A percentile compares a stretch with the other conserved stretches of the same genome.
Conservation (phyloP, 2,329 filamentous ascomycete genomes). For the Ceratocystis lukuohia region DNA sequence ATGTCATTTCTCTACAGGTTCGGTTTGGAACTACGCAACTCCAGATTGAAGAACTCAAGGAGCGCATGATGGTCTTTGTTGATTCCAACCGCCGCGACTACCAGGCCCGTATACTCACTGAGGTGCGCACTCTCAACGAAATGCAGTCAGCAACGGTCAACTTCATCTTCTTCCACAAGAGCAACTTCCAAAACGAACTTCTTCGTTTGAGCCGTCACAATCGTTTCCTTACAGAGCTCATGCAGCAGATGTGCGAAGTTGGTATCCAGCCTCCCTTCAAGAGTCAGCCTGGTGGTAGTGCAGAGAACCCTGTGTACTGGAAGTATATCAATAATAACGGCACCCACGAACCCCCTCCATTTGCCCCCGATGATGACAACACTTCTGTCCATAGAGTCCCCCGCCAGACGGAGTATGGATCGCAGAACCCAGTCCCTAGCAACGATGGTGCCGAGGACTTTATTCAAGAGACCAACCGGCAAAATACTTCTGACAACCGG, state of each 20-base stretch:
- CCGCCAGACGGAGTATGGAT: constrained; percentile 8
- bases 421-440: not conserved
- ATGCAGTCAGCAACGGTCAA: constrained; percentile 80
- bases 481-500: constrained; percentile 9
- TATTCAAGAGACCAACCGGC: not conserved
- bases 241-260: constrained; percentile 69
- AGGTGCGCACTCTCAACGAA: constrained; percentile 65
- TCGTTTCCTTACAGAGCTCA: constrained; percentile 85
- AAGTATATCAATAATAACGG: constrained; percentile 22
- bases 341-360: not conserved
- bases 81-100: constrained; percentile 78
- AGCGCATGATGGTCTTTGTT: constrained; percentile 71
- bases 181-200: constrained; percentile 89
- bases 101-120: constrained; percentile 72
- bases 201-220: constrained; percentile 81
- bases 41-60: constrained; percentile 70
- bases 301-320: constrained; percentile 52
- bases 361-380: constrained; percentile 10
- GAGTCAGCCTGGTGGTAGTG: constrained; percentile 51
- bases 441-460: constrained; percentile 4
- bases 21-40: constrained; percentile 77
- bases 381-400: constrained; percentile 9
- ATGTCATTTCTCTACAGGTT: constrained; percentile 70
- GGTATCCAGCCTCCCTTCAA: constrained; percentile 66
- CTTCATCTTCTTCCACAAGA: constrained; percentile 95